Conservation (phyloP, 208 protist genomes). For the Acanthamoeba lenticulata region DNA sequence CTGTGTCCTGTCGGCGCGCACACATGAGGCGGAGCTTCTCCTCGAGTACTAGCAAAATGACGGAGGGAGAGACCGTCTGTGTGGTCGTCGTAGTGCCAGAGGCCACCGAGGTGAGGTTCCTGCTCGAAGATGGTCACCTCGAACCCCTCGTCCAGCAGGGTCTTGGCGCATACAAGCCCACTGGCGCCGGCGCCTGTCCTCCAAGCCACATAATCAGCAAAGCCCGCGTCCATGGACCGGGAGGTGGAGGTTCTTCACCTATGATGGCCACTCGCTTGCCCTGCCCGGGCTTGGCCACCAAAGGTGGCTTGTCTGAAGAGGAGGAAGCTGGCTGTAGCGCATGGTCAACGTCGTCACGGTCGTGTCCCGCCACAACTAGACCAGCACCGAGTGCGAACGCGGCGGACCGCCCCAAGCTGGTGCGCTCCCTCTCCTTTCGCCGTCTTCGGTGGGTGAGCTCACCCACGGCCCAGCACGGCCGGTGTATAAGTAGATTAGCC, state of each 20-base stretch:
- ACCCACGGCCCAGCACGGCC: too few relatives aligned
- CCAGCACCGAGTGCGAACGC: too few relatives aligned
- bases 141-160: constrained; percentile 20
- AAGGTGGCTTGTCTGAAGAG: too few relatives aligned
- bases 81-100: not conserved
- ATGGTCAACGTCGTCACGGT: too few relatives aligned
- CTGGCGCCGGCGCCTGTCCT: constrained; percentile 18
- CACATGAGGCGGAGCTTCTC: not conserved
- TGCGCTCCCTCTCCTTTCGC: too few relatives aligned
- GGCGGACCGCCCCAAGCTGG: too few relatives aligned
- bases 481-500: too few relatives aligned
- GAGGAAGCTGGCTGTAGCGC: too few relatives aligned
- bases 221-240: not conserved
- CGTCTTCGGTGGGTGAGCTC: too few relatives aligned
- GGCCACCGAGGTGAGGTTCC: constrained; percentile 22
- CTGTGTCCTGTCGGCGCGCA: not conserved
- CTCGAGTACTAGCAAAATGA: not conserved
- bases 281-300: too few relatives aligned
- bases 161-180: constrained; percentile 13
- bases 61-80: not conserved
- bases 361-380: too few relatives aligned
- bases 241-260: not conserved
- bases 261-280: not conserved
- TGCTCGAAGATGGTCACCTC: constrained; percentile 21
- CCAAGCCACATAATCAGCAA: not conserved